phyloP scores from a whole-genome alignment of 164 flowering plant species.

The Magnolia officinalis region DNA sequence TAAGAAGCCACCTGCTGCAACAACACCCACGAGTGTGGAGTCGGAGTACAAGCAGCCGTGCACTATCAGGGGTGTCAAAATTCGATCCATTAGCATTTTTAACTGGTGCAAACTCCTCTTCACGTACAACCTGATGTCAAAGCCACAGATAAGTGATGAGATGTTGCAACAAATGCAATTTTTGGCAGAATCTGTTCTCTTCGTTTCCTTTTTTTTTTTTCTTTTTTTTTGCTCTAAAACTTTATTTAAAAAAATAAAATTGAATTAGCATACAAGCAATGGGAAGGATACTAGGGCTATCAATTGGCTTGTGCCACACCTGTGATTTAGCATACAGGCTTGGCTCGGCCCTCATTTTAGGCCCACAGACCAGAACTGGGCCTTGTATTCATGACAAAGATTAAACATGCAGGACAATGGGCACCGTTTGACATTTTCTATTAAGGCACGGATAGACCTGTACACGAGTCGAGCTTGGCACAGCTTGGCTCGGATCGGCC shows the following conservation, averaged over 20 bases:
- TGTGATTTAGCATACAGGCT: no score
- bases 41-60: constrained; percentile 80
- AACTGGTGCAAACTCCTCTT: constrained; percentile 98
- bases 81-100: constrained; percentile 90
- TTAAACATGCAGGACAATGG: no score
- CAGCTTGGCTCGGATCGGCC: no score
- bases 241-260: no score
- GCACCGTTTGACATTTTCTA: no score
- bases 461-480: no score
- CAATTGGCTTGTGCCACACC: not conserved
- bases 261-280: not conserved
- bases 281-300: not conserved
- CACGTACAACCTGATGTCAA: constrained; percentile 56
- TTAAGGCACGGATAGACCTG: not conserved
- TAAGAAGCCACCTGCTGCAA: constrained; percentile 93
- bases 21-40: constrained; percentile 95
- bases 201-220: not conserved
- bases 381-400: no score
- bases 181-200: no score
- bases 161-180: not conserved
- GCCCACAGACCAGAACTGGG: no score
- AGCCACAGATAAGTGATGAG: not conserved
- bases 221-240: not conserved
- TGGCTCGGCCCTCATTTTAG: no score
- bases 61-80: constrained; percentile 93